These are phyloP conservation scores for Monilinia polystroma DNA, from an alignment of 2,329 filamentous ascomycete genomes.

Conservation along the genomic window DNA sequence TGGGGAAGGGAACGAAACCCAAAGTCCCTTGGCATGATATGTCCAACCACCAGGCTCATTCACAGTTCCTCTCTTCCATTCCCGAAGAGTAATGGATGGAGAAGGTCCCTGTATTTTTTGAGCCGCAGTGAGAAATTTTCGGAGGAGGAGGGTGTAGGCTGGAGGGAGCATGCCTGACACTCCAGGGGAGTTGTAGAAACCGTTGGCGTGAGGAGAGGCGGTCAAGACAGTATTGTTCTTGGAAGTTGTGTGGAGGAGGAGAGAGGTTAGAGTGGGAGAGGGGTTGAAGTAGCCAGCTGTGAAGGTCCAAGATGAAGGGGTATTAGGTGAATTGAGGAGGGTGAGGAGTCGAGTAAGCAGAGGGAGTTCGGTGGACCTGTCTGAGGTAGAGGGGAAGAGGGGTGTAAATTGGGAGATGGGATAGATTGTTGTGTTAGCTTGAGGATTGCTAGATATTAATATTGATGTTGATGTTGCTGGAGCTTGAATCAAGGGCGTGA, in stretches of 20 bases:
- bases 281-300: constrained; percentile 99
- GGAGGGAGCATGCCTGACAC: constrained; percentile 87
- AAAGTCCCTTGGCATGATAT: constrained; percentile 95
- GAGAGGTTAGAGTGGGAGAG: constrained; percentile 74
- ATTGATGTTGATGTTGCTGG: constrained; percentile 21
- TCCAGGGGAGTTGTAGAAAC: constrained; percentile 86
- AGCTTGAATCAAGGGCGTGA: constrained; percentile 62
- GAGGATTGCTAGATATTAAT: background rate
- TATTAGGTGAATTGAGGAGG: constrained; percentile 61
- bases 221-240: constrained; percentile 76
- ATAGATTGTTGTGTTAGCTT: constrained; percentile 71
- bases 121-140: constrained; percentile 67
- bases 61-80: constrained; percentile 84
- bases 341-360: constrained; percentile 73
- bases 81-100: constrained; percentile 66
- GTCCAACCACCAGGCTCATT: constrained; percentile 86
- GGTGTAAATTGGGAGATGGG: constrained; percentile 86
- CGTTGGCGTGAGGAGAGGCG: constrained; percentile 89
- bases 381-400: constrained; percentile 68
- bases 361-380: constrained; percentile 85
- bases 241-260: constrained; percentile 69
- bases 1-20: constrained; percentile 63
- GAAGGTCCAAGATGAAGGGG: constrained; percentile 85
- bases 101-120: constrained; percentile 1
- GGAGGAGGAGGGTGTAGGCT: constrained; percentile 86